Percentiles rank a stretch among this genome's conserved stretches.
Evolutionary conservation across 306 rosid species (phyloP).

Genomic region (Hippophae rhamnoides): DNA sequence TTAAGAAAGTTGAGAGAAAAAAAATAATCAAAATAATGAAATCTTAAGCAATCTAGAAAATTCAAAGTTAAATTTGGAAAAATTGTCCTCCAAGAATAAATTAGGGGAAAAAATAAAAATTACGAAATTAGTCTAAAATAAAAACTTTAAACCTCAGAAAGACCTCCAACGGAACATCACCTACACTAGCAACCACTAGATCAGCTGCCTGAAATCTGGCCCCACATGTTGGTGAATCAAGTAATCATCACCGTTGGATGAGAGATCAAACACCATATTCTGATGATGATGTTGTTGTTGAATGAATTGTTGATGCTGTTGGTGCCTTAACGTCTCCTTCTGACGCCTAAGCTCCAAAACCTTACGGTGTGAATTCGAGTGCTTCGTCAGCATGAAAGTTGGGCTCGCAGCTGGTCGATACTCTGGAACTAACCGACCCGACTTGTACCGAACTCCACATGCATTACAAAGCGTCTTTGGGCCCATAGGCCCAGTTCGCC

Average conservation of each 20-base stretch:
- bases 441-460: conserved; percentile 78
- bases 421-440: conserved; percentile 80
- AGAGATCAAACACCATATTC: conserved; percentile 41
- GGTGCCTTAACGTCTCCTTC: conserved; percentile 48
- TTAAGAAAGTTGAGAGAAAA: neutral
- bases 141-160: neutral
- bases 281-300: conserved; percentile 39
- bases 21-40: neutral
- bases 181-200: conserved; percentile 32
- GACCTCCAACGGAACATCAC: neutral
- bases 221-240: conserved; percentile 67
- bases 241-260: conserved; percentile 62
- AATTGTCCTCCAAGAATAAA: neutral
- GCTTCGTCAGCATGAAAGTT: conserved; percentile 76
- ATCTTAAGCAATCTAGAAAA: conserved; percentile 5
- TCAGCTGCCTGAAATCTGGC: conserved; percentile 52
- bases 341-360: conserved; percentile 87
- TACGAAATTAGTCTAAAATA: neutral
- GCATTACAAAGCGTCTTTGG: conserved; percentile 84
- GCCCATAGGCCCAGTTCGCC: conserved; percentile 88
- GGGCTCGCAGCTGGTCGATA: conserved; percentile 94
- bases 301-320: conserved; percentile 30
- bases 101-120: neutral
- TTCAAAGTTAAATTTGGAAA: conserved; percentile 15
- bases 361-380: conserved; percentile 90